These are phyloP conservation scores for Neofusicoccum sp. DNA, from an alignment of 2,329 filamentous ascomycete species.

Conservation along the genomic window DNA sequence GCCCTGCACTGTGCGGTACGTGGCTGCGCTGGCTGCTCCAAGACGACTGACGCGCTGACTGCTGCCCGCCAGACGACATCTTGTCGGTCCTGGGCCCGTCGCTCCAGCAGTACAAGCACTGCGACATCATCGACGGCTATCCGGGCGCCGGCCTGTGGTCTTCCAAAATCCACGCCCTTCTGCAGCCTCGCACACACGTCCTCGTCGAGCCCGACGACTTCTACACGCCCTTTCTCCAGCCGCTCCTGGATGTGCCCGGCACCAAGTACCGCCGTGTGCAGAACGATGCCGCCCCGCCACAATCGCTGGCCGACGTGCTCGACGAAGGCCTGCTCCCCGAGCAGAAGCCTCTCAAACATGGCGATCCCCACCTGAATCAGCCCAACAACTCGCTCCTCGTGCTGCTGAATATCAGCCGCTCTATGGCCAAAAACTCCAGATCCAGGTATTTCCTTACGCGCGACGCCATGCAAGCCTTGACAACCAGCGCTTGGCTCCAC, in stretches of 20 bases:
- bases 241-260: slow-evolving; percentile 41
- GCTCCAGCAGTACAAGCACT: slow-evolving; percentile 70
- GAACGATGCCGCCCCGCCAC: slow-evolving; percentile 27
- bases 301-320: slow-evolving; percentile 56
- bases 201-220: slow-evolving; percentile 73
- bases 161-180: slow-evolving; percentile 68
- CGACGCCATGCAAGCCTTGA: slow-evolving; percentile 64
- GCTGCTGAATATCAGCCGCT: slow-evolving; percentile 24
- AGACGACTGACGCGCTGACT: neutral
- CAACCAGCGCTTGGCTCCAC: slow-evolving; percentile 60
- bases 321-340: slow-evolving; percentile 55
- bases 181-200: slow-evolving; percentile 81
- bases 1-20: slow-evolving; percentile 48
- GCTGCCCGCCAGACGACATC: slow-evolving; percentile 62
- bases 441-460: slow-evolving; percentile 53
- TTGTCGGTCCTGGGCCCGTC: slow-evolving; percentile 69
- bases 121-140: slow-evolving; percentile 85
- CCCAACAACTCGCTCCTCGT: slow-evolving; percentile 74
- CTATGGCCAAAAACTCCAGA: neutral
- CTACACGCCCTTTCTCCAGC: slow-evolving; percentile 63
- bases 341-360: slow-evolving; percentile 50
- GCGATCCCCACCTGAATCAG: slow-evolving; percentile 46
- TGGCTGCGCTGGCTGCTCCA: neutral
- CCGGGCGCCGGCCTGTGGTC: slow-evolving; percentile 82
- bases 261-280: slow-evolving; percentile 43